Evolutionary conservation across 2,329 filamentous ascomycete species (phyloP), one percentile per base, ranked within the genome.

Genomic region (Colletotrichum abscissum): DNA sequence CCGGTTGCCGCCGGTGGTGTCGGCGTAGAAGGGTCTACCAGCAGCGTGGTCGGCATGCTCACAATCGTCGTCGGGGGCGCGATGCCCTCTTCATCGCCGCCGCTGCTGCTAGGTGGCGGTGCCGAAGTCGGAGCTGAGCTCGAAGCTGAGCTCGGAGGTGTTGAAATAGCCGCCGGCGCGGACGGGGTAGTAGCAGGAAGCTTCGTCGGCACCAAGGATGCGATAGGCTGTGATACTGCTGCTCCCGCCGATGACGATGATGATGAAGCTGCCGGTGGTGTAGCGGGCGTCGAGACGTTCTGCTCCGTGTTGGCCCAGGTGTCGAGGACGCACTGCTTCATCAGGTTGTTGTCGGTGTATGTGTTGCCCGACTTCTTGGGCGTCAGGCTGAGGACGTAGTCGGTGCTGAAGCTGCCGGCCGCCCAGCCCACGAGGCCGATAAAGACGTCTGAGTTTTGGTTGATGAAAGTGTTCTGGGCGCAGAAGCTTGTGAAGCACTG

Each of bases 401-500:
- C 79, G 6, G 77, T 75, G 67, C 81, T 79, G 75, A 87, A 86
- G 75, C 82, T 84, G 9, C 86, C 85, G 8, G 86, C 86, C 9
- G 80, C 84, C 85, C 86, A 87, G 64, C 78, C 84, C 11, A 87
- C 83, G 56, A 87, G 82, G 11, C 86, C 86, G 11, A 83, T 76
- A 74, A 86, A 85, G 26, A 87, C 86, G 65, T 88, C 86, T 1
- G 84, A 80, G 75, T 88, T 87, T 12, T 81, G 74, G 75, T 82
- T 82, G 77, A 88, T 86, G 71, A 85, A 84, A 33, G 81, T 77
- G 76, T 87, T 88, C 54, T 88, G 86, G 19, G 82, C 79, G 74
- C 86, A 87, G 76, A 88, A 87, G 14, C 77, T 79, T 2, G 79
- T 78, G 71, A 87, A 77, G 74, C 86, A 88, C 79, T 85, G 24